Evolutionary conservation across 2,329 filamentous ascomycete species (phyloP).

Genomic region (Monosporascus sp.): DNA sequence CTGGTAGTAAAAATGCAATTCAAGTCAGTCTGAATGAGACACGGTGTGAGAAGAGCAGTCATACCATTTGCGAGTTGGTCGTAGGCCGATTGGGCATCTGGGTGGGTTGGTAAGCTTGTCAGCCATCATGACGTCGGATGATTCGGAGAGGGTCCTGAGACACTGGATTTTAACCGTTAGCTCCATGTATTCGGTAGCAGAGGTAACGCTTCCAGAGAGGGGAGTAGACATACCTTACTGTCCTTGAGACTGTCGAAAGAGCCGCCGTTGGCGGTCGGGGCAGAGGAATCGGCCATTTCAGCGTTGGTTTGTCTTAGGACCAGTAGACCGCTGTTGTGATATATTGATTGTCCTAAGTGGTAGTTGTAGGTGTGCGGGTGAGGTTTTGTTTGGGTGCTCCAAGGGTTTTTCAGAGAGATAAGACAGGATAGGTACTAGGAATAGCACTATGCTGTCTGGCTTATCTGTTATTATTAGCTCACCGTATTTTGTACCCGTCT

Average conservation of each 20-base stretch:
- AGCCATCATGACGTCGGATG: conserved; percentile 19
- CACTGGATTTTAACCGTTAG: conserved; percentile 30
- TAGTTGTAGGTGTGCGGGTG: background rate
- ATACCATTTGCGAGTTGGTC: conserved; percentile 44
- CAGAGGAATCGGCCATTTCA: conserved; percentile 37
- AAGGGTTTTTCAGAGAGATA: no score
- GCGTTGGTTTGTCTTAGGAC: background rate
- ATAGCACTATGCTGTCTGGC: no score
- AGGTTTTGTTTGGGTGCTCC: no score
- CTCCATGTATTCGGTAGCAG: conserved; percentile 10
- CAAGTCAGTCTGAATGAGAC: no score
- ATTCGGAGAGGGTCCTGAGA: conserved; percentile 20
- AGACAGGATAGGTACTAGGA: no score
- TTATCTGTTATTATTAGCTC: no score
- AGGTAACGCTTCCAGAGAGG: conserved; percentile 1
- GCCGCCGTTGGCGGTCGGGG: conserved; percentile 39
- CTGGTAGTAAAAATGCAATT: background rate
- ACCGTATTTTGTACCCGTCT: no score
- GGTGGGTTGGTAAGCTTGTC: conserved; percentile 21
- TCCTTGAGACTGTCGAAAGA: conserved; percentile 44
- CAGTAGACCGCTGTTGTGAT: no score
- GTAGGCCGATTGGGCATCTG: conserved; percentile 47
- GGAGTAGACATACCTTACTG: conserved; percentile 44
- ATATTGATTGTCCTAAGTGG: no score
- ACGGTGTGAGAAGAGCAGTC: conserved; percentile 6